Conservation (phyloP, 1,284 basidiomycete genomes). For the Boletellus sp. region DNA sequence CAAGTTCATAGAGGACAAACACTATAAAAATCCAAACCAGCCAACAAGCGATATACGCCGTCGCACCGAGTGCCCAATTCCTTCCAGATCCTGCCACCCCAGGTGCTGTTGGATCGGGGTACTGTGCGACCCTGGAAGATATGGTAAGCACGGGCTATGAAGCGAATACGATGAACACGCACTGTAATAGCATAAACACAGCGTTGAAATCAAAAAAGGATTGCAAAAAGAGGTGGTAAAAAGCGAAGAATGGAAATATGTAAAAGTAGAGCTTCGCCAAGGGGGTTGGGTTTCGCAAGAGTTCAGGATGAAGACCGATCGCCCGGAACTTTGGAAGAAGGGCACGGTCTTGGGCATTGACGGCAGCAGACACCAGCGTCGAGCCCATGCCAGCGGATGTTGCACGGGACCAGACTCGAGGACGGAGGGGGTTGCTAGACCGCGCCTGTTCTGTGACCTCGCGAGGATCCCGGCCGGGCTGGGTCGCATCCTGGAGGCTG, state of each 20-base stretch:
- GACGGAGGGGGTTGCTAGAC: slow-evolving; percentile 31
- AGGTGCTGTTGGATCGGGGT: slow-evolving; percentile 63
- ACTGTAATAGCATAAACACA: slow-evolving; percentile 74
- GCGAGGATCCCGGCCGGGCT: slow-evolving; percentile 35
- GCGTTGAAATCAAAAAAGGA: slow-evolving; percentile 81
- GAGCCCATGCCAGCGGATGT: slow-evolving; percentile 48
- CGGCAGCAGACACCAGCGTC: slow-evolving; percentile 42
- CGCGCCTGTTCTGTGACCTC: slow-evolving; percentile 55
- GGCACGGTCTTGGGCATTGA: slow-evolving; percentile 33
- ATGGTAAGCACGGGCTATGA: slow-evolving; percentile 14
- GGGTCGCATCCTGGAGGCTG: slow-evolving; percentile 51
- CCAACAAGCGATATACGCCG: slow-evolving; percentile 79
- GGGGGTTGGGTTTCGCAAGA: slow-evolving; percentile 57
- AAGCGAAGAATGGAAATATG: slow-evolving; percentile 61
- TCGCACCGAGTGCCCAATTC: slow-evolving; percentile 74
- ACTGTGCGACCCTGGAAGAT: slow-evolving; percentile 55
- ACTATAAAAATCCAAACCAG: slow-evolving; percentile 69
- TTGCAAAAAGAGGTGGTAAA: slow-evolving; percentile 69
- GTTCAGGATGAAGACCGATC: slow-evolving; percentile 57
- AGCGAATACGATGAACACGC: slow-evolving; percentile 35
- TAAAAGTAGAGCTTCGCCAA: slow-evolving; percentile 59
- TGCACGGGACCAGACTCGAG: slow-evolving; percentile 59
- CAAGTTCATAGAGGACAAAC: slow-evolving; percentile 74
- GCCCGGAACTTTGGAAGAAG: slow-evolving; percentile 63
- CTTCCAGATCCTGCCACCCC: slow-evolving; percentile 64